Conservation (phyloP, 1,284 basidiomycete species). For the Papiliotrema laurentii region DNA sequence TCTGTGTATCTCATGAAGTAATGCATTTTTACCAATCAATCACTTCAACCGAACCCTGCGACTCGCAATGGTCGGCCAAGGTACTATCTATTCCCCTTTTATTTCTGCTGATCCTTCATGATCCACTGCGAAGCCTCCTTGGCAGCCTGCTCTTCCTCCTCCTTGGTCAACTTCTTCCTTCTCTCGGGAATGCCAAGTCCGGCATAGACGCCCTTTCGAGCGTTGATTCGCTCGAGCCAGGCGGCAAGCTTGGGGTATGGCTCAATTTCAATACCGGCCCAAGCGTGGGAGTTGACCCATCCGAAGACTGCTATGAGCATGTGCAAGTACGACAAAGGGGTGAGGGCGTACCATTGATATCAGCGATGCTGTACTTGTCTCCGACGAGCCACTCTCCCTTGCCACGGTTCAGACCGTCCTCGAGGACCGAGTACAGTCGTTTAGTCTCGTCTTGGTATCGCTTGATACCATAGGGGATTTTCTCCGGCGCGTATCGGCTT, state of each 20-base stretch:
- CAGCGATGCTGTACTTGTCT: conserved; percentile 59
- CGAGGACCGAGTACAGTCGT: conserved; percentile 69
- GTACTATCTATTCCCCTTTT: no score
- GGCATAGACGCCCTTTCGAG: conserved; percentile 48
- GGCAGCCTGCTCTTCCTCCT: conserved; percentile 19
- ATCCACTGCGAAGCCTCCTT: conserved; percentile 13
- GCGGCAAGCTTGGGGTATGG: conserved; percentile 59
- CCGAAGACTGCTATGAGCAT: conserved; percentile 19
- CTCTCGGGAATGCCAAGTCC: conserved; percentile 44
- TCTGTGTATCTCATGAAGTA: neutral
- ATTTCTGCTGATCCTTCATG: neutral
- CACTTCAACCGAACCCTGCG: no score
- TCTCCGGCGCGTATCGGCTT: conserved; percentile 46
- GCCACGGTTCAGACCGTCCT: conserved; percentile 58
- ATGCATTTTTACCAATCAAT: no score
- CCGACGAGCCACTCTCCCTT: conserved; percentile 60
- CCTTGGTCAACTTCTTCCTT: conserved; percentile 3
- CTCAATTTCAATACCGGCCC: conserved; percentile 54
- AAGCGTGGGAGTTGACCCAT: conserved; percentile 55
- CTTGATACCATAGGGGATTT: conserved; percentile 51
- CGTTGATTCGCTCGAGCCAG: conserved; percentile 52
- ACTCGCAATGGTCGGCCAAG: no score
- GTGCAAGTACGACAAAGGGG: conserved; percentile 35
- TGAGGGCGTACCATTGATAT: conserved; percentile 39
- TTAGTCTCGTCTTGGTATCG: conserved; percentile 72